Conservation (phyloP, 148 eudicot species). For the Camellia lanceoleosa region DNA sequence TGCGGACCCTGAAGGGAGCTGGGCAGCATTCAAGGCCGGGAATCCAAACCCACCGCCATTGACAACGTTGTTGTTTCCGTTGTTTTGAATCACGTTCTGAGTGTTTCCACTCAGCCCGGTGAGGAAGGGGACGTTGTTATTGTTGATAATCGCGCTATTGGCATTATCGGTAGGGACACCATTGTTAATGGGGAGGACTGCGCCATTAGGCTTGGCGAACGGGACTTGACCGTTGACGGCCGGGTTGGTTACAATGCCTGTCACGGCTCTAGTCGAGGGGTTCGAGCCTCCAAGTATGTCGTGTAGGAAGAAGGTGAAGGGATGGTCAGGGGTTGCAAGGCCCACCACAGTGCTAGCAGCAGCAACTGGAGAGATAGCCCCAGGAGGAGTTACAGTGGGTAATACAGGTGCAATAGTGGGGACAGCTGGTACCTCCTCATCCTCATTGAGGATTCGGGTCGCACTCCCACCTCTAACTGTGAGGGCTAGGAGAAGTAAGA, state of each 20-base stretch:
- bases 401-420: slow-evolving; percentile 21
- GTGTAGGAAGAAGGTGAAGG: slow-evolving; percentile 74
- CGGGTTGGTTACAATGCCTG: slow-evolving; percentile 76
- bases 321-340: slow-evolving; percentile 24
- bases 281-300: slow-evolving; percentile 87
- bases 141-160: slow-evolving; percentile 54
- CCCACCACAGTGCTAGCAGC: slow-evolving; percentile 1
- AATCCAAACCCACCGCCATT: slow-evolving; percentile 55
- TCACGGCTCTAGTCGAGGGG: slow-evolving; percentile 86
- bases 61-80: slow-evolving; percentile 34
- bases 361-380: neutral
- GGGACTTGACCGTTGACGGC: slow-evolving; percentile 83
- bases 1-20: slow-evolving; percentile 43
- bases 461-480: slow-evolving; percentile 35
- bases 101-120: slow-evolving; percentile 77
- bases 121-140: slow-evolving; percentile 87
- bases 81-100: slow-evolving; percentile 54
- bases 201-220: slow-evolving; percentile 87
- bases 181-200: slow-evolving; percentile 56
- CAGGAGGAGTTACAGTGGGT: slow-evolving; percentile 1
- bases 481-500: slow-evolving; percentile 33
- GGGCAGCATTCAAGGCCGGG: slow-evolving; percentile 44
- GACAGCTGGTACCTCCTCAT: slow-evolving; percentile 26
- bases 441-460: slow-evolving; percentile 49
- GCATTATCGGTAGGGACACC: slow-evolving; percentile 57